Evolutionary conservation across 257 asterid genomes (phyloP).

Genomic region (Ballota nigra): DNA sequence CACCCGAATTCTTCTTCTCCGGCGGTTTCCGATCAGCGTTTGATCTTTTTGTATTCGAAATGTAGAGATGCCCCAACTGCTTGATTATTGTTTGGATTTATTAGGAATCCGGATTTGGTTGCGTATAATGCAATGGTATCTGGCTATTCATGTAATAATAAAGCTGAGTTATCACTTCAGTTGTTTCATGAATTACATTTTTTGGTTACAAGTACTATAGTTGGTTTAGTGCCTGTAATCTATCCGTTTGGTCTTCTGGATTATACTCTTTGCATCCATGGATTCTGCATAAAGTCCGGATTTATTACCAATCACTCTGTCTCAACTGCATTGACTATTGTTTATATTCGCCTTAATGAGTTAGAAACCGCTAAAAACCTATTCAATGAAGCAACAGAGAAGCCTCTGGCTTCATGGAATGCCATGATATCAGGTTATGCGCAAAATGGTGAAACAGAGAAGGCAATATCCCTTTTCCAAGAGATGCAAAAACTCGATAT

Average conservation of each 20-base stretch:
- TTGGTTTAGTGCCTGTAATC: constrained; percentile 73
- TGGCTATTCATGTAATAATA: constrained; percentile 54
- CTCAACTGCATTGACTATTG: constrained; percentile 76
- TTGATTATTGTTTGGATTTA: constrained; percentile 48
- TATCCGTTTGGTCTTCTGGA: constrained; percentile 67
- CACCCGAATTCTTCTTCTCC: too few relatives aligned
- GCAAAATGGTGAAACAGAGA: constrained; percentile 74
- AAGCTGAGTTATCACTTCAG: constrained; percentile 45
- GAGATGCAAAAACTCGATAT: constrained; percentile 79
- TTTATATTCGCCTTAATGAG: constrained; percentile 69
- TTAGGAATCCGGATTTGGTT: constrained; percentile 65
- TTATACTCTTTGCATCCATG: constrained; percentile 54
- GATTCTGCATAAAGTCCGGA: constrained; percentile 57
- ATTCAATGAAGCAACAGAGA: constrained; percentile 63
- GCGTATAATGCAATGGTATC: constrained; percentile 80
- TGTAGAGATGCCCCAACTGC: constrained; percentile 69
- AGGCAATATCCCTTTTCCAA: constrained; percentile 65
- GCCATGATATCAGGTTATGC: constrained; percentile 95
- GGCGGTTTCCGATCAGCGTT: constrained; percentile 59
- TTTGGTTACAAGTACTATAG: constrained; percentile 63
- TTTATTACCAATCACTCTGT: constrained; percentile 49
- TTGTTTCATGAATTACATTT: constrained; percentile 55
- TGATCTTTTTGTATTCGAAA: constrained; percentile 70
- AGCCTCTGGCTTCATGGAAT: constrained; percentile 79
- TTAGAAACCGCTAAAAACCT: constrained; percentile 56